Conservation (phyloP, 176 grass and related monocot genomes). For the Zoysia pacifica region DNA sequence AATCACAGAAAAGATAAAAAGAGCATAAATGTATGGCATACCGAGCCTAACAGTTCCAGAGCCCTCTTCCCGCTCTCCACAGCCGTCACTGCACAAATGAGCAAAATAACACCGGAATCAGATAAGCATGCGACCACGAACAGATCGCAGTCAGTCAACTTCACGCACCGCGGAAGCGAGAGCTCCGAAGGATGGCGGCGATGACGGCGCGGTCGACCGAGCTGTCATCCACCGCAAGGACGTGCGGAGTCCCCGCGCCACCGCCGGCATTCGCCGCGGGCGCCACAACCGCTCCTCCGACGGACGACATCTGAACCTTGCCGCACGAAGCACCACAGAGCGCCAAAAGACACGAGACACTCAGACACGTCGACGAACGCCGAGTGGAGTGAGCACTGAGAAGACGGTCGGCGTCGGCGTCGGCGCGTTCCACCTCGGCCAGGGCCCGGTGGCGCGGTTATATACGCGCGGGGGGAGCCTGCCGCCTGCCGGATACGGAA, state of each 20-base stretch:
- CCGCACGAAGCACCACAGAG: no score
- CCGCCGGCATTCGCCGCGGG: not conserved
- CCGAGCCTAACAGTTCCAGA: slow-evolving; percentile 69
- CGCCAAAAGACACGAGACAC: no score
- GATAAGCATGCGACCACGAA: no score
- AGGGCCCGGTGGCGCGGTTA: not conserved
- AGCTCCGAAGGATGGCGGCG: slow-evolving; percentile 67
- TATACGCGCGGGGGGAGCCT: not conserved
- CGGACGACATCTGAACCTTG: slow-evolving; percentile 33
- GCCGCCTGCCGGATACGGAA: slow-evolving; percentile 26
- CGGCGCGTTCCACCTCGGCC: no score
- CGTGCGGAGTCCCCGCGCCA: slow-evolving; percentile 43
- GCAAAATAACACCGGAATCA: not conserved
- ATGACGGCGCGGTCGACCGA: slow-evolving; percentile 86
- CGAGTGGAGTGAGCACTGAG: no score
- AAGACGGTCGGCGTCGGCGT: no score
- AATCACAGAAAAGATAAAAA: not conserved
- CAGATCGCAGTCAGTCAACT: no score
- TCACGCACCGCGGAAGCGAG: slow-evolving; percentile 53
- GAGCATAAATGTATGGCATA: not conserved
- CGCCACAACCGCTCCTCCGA: slow-evolving; percentile 8
- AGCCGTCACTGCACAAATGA: slow-evolving; percentile 61
- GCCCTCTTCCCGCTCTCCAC: slow-evolving; percentile 94
- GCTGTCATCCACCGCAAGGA: slow-evolving; percentile 87
- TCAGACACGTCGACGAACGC: no score